Base-by-base conservation (phyloP, 768 basidiomycete genomes). In the Hygrophorus pudorinus region DNA sequence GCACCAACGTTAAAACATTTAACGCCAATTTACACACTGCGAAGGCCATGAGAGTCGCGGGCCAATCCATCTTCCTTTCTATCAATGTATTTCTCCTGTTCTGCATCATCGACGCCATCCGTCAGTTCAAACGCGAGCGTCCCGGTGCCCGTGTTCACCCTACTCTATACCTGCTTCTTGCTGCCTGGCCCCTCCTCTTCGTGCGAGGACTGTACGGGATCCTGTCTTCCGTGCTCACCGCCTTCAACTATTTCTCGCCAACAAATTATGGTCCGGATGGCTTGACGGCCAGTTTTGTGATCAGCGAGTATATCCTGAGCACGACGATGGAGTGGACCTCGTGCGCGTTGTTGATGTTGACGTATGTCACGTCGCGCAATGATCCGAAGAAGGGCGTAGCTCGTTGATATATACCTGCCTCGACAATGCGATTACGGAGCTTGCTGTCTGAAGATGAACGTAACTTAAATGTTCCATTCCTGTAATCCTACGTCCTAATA, bases 121-220 rank as follows among this genome's bases (percentile, higher is more conserved):
- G 42, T 3, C 51, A 56, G 31, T 53, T 50, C 38, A 54, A 46
- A 20, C 46, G 43, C 17, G 51, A 58, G 14, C 32, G 47, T 13
- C 40, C 28, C 12, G 47, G 46, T n/a, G 5, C 35, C 16, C 38
- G 17, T n/a, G 41, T 56, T 1, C 64, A 65, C 41, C 54, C 55
- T 6, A 65, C 63, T 2, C 49, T 62, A 28, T 34, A 51, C 21
- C 20, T 65, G 4, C 46, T 64, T 16, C 40, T 62, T 3, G 46
- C 51, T n/a, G 49, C 56, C 3, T 64, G 62, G 62, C 58, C 62
- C 28, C 55, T 62, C 20, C 55, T 65, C 17, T 55, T 62, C 40
- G 53, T 61, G 12, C 59, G 64, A 8, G 64, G 64, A 21, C 40
- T 59, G 7, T 65, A 63, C 36, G 62, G 63, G 3, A 55, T 64